These are phyloP conservation scores for Citropsis articulata DNA, from an alignment of 345 rosid genomes.

Conservation along the genomic window DNA sequence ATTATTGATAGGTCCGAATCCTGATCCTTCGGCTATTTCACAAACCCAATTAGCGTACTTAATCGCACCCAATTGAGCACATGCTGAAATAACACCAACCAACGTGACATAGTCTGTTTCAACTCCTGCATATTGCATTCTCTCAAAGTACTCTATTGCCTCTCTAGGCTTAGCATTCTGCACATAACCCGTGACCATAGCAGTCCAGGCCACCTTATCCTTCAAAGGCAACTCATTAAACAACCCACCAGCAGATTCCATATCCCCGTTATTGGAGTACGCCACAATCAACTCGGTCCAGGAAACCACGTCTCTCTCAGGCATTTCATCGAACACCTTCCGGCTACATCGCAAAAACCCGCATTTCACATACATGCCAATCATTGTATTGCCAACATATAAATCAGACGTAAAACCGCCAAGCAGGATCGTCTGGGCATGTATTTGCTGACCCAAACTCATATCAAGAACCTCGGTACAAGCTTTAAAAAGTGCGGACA, in stretches of 20 bases:
- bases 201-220: slow-evolving; percentile 73
- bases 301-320: slow-evolving; percentile 52
- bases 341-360: slow-evolving; percentile 50
- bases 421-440: slow-evolving; percentile 62
- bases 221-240: slow-evolving; percentile 50
- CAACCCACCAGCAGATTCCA: slow-evolving; percentile 47
- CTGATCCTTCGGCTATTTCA: slow-evolving; percentile 37
- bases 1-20: slow-evolving; percentile 28
- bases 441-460: slow-evolving; percentile 62
- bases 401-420: slow-evolving; percentile 67
- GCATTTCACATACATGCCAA: slow-evolving; percentile 57
- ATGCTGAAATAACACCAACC: slow-evolving; percentile 69
- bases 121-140: slow-evolving; percentile 56
- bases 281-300: slow-evolving; percentile 68
- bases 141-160: slow-evolving; percentile 53
- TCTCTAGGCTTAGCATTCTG: slow-evolving; percentile 78
- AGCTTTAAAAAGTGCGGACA: slow-evolving; percentile 74
- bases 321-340: slow-evolving; percentile 76
- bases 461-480: slow-evolving; percentile 37
- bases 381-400: slow-evolving; percentile 59
- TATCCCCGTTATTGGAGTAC: slow-evolving; percentile 48
- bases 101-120: slow-evolving; percentile 52
- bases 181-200: slow-evolving; percentile 67
- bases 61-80: slow-evolving; percentile 68
- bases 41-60: slow-evolving; percentile 51